Base-by-base conservation (phyloP, 805 yeast species). In the Suhomyces sp. region DNA sequence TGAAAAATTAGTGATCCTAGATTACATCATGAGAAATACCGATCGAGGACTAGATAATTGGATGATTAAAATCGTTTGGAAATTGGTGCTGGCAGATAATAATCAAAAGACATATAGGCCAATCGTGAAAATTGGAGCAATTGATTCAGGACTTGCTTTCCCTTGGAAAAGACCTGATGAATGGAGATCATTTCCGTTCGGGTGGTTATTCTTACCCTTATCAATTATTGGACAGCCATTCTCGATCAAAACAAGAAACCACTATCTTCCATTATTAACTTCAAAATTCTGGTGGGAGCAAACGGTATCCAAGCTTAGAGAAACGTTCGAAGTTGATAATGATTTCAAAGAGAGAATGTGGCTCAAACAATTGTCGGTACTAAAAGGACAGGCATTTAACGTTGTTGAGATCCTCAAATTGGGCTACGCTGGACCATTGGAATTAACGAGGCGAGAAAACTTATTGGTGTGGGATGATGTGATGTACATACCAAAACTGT, bases 91-190 rank as follows among this genome's bases (percentile, higher is more conserved):
- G 4, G 33, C 27, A 4, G 18, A 7, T n/a, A 5, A 13, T n/a
- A 37, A 35, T 0, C 46, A 51, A 20, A 38, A 38, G 12, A 33
- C 28, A 9, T 23, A 43, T 25, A 28, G 43, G 11, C 81, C 82
- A 0, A 37, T 25, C 1, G 40, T 83, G 10, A 68, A 63, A 33
- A 65, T 83, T 19, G 88, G 86, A 2, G 91, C 90, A 1, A 83
- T 83, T 28, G 90, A 83, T 48, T 80, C 85, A 11, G 88, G 88
- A 0, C 62, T 83, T 19, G 70, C 88, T 0, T 82, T 79, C 47
- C 90, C 91, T 4, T 83, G 88, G 88, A 82, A 83, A 48, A 87
- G 81, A 44, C 90, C 90, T 0, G 85, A 83, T 55, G 88, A 81
- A 50, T 81, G 88, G 87, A 60, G 90, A 36, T 79, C 86, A 0